Evolutionary conservation across 495 filamentous ascomycete genomes (phyloP), one percentile per base, ranked within the genome.

Genomic region (Podospora tetraspora): DNA sequence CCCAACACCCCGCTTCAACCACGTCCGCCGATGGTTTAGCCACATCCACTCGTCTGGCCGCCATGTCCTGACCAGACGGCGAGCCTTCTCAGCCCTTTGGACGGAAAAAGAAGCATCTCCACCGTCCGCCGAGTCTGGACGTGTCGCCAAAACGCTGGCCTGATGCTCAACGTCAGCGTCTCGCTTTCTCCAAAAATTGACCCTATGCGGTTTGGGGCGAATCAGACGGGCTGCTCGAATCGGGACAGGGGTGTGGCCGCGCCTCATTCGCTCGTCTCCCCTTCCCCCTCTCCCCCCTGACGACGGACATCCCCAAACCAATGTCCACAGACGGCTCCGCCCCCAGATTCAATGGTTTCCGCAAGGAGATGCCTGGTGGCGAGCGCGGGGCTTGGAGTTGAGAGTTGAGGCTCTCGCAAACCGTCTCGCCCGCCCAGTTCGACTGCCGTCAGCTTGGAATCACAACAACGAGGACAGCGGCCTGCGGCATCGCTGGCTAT

Each of bases 261-360:
- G 56, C 57, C 61, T 61, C 34, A 66, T 65, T 71, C 57, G 60
- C 59, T 68, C 66, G 63, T 64, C 67, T 67, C 57, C 64, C 70
- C 59, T 37, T 59, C 56, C 69, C 62, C 63, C 22, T 52, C 43
- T 52, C 43, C 43, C 32, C 32, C 43, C 43, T 52, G 12, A 27
- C 60, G 37, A 64, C 75, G 75, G 75, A 77, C 75, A 77, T 77
- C 75, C 75, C 75, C 75, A 76, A 74, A 25, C 29, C 62, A 70
- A 76, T 74, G 68, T 75, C 74, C 72, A 73, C 29, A 68, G 24
- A 32, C 19, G n/a, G 25, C 66, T 63, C 57, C 43, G 60, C 67
- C 66, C 71, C 43, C 43, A n/a, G 43, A 52, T 52, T 52, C 43
- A 52, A n/a, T 52, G 16, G 43, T 52, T 52, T 52, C 37, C 69